Evolutionary conservation across 1,284 basidiomycete genomes (phyloP).

Genomic region (Phylloporus sp.): DNA sequence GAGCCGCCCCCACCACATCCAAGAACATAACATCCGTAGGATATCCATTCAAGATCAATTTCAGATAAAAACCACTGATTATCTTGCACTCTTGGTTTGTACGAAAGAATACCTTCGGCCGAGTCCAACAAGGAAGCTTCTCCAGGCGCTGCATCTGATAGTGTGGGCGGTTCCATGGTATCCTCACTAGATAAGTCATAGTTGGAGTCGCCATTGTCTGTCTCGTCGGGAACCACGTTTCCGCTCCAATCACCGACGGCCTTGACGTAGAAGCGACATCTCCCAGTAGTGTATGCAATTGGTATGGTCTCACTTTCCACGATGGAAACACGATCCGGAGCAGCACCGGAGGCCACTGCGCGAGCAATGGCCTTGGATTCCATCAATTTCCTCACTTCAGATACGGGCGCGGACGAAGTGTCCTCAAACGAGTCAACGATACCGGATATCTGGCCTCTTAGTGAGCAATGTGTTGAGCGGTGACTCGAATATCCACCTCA

Average conservation of each 20-base stretch:
- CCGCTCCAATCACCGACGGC: conserved; percentile 53
- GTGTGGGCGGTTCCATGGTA: neutral
- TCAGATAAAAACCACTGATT: conserved; percentile 46
- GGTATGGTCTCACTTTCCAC: conserved; percentile 45
- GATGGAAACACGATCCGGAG: conserved; percentile 37
- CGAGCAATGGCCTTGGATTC: conserved; percentile 40
- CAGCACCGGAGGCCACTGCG: conserved; percentile 50
- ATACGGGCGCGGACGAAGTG: conserved; percentile 45
- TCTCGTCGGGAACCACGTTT: conserved; percentile 28
- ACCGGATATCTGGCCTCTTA: conserved; percentile 40
- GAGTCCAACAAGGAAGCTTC: conserved; percentile 5
- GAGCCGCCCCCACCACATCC: conserved; percentile 60
- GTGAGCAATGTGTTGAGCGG: conserved; percentile 9
- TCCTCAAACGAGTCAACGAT: conserved; percentile 46
- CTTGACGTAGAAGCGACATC: conserved; percentile 53
- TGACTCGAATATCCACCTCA: conserved; percentile 10
- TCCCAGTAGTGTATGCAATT: conserved; percentile 37
- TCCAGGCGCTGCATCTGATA: conserved; percentile 4
- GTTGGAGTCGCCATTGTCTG: conserved; percentile 15
- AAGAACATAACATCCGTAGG: conserved; percentile 55
- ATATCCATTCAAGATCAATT: conserved; percentile 53
- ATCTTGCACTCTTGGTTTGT: conserved; percentile 38
- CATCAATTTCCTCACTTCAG: conserved; percentile 47
- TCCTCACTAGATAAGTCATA: conserved; percentile 15
- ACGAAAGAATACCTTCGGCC: conserved; percentile 34